A percentile compares a stretch with the other conserved stretches of the same genome.
These are phyloP conservation scores for Dactylis glomerata DNA, from an alignment of 176 grass and related monocot species.

Conservation along the genomic window DNA sequence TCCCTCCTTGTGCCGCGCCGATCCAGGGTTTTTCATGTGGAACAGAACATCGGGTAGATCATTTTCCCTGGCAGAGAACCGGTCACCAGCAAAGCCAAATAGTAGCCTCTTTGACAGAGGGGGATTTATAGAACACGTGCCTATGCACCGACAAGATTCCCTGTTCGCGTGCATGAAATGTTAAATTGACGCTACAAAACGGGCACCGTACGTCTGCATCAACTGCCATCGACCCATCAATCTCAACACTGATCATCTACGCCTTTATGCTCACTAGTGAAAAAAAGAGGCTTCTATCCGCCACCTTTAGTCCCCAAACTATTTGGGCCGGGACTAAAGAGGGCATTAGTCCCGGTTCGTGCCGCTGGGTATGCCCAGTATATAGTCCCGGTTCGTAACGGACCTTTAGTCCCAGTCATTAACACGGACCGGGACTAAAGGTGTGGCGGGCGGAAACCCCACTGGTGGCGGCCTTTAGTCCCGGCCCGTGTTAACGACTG, in stretches of 20 bases:
- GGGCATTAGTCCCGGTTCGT: no score
- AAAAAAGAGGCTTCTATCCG: no score
- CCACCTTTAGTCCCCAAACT: no score
- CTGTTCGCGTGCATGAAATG: slow-evolving; percentile 5
- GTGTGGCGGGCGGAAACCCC: no score
- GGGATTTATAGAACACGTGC: background rate
- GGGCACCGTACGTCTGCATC: background rate
- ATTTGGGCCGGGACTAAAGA: no score
- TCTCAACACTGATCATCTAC: background rate
- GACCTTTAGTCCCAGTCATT: no score
- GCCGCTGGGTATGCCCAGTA: no score
- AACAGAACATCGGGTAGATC: slow-evolving; percentile 8
- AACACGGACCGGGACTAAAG: no score
- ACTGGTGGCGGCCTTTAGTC: no score
- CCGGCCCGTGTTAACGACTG: no score
- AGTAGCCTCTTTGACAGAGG: slow-evolving; percentile 5
- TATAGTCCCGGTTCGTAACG: no score
- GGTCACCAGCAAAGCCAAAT: background rate
- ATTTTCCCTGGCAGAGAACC: slow-evolving; percentile 42
- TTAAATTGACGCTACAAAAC: background rate
- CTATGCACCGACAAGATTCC: slow-evolving; percentile 33
- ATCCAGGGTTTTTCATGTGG: background rate
- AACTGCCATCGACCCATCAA: background rate
- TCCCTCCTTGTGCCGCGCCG: slow-evolving; percentile 6
- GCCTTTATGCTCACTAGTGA: background rate